Conservation (phyloP, 148 eudicot genomes). For the Spergularia bocconei region DNA sequence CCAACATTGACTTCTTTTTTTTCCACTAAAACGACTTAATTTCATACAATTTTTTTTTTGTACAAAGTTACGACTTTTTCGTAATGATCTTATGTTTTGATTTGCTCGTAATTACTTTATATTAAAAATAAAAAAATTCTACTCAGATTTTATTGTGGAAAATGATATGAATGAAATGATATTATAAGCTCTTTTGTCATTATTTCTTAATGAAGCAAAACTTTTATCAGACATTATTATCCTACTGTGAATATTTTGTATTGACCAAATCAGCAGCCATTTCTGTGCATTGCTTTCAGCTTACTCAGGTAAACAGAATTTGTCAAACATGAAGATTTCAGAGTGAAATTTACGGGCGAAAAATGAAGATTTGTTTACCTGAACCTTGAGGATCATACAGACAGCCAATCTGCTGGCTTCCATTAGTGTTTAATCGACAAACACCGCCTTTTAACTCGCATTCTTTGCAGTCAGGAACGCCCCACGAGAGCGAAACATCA, state of each 20-base stretch:
- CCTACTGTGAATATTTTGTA: neutral
- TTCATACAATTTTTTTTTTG: neutral
- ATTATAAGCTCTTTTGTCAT: too few species aligned
- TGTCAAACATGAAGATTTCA: neutral
- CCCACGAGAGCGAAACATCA: constrained; percentile 62
- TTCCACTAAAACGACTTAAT: too few species aligned
- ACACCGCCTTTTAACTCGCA: constrained; percentile 52
- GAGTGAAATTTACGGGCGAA: neutral
- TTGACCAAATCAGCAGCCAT: constrained; percentile 16
- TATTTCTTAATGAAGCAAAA: neutral
- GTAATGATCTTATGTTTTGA: neutral
- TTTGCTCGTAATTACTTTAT: neutral
- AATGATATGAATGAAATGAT: too few species aligned
- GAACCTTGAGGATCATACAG: constrained; percentile 16
- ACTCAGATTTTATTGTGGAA: too few species aligned
- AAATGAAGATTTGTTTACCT: constrained; percentile 36
- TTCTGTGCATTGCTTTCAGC: constrained; percentile 4
- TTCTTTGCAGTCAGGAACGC: constrained; percentile 45
- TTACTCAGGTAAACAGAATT: neutral
- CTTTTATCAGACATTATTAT: neutral
- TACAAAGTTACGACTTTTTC: too few species aligned
- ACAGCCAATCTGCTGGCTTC: constrained; percentile 35
- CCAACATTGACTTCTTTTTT: constrained; percentile 24
- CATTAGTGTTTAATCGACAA: constrained; percentile 43
- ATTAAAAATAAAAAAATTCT: too few species aligned